Evolutionary conservation across 768 basidiomycete genomes (phyloP).

Genomic region (Strobilomyces confusus): DNA sequence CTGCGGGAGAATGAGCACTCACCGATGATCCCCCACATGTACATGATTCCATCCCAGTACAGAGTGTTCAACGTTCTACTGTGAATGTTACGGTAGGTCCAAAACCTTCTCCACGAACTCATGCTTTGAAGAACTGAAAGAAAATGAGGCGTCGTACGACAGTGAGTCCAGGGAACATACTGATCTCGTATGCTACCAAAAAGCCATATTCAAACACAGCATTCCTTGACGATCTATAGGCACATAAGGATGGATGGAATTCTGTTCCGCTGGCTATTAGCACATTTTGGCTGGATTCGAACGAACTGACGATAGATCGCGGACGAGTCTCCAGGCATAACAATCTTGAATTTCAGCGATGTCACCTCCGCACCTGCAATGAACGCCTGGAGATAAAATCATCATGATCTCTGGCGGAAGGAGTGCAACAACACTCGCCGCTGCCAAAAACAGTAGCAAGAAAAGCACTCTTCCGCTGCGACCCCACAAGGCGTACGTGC

Average conservation of each 20-base stretch:
- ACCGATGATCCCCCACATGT: conserved; percentile 25
- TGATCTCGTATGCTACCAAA: conserved; percentile 20
- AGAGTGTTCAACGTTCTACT: conserved; percentile 20
- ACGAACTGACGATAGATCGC: conserved; percentile 19
- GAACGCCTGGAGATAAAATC: conserved; percentile 5
- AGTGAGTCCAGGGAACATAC: conserved; percentile 8
- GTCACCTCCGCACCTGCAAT: conserved; percentile 13
- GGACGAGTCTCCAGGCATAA: conserved; percentile 15
- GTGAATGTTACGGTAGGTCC: conserved; percentile 16
- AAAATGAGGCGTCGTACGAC: not conserved
- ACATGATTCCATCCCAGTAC: conserved; percentile 27
- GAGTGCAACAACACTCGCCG: conserved; percentile 3
- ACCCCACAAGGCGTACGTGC: conserved; percentile 26
- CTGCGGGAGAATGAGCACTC: not conserved
- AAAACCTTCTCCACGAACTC: conserved; percentile 23
- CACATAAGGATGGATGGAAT: conserved; percentile 18
- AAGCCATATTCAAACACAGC: not conserved
- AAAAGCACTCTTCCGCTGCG: conserved; percentile 13
- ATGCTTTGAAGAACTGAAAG: conserved; percentile 23
- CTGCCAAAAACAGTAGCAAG: conserved; percentile 19
- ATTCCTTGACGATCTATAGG: conserved; percentile 6
- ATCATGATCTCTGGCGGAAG: too few relatives aligned
- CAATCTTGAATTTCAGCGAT: conserved; percentile 1
- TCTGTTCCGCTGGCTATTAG: conserved; percentile 5
- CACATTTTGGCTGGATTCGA: not conserved